Percentiles rank a stretch among this genome's conserved stretches.
These are phyloP conservation scores for Cercospora zeina DNA, from an alignment of 2,329 filamentous ascomycete genomes.

Conservation along the genomic window DNA sequence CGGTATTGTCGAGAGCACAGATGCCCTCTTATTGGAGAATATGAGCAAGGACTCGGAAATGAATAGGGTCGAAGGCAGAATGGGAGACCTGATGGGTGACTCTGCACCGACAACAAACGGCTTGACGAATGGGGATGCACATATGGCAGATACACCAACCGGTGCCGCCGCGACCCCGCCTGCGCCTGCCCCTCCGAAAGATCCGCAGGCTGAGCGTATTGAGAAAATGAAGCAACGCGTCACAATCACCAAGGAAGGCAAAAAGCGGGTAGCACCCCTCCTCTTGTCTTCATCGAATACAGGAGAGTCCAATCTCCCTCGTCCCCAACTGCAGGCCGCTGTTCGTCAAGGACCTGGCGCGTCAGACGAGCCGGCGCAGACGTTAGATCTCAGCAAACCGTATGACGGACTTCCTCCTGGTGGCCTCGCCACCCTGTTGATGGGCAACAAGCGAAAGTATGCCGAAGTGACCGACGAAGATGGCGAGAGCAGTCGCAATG, in stretches of 20 bases:
- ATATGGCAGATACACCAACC: conserved; percentile 48
- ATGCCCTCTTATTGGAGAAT: conserved; percentile 83
- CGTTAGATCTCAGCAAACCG: conserved; percentile 87
- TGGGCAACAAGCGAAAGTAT: conserved; percentile 91
- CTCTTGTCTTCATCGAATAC: conserved; percentile 82
- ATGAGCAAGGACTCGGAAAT: conserved; percentile 84
- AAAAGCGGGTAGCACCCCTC: conserved; percentile 89
- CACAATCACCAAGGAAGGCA: conserved; percentile 93
- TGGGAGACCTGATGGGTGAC: conserved; percentile 98
- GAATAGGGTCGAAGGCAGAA: conserved; percentile 85
- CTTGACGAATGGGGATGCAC: conserved; percentile 38
- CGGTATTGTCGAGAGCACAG: conserved; percentile 89
- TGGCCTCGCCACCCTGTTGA: conserved; percentile 77
- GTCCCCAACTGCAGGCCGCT: conserved; percentile 81
- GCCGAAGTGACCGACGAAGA: conserved; percentile 73
- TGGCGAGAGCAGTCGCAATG: conserved; percentile 65
- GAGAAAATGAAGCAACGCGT: conserved; percentile 84
- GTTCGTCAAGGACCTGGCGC: conserved; percentile 58
- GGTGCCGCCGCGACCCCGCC: conserved; percentile 37
- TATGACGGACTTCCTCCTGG: conserved; percentile 91
- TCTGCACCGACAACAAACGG: conserved; percentile 58
- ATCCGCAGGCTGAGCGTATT: conserved; percentile 60
- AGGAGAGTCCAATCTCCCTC: conserved; percentile 82
- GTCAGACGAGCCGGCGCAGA: conserved; percentile 51
- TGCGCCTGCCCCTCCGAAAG: conserved; percentile 42